Evolutionary conservation across 176 grass and related monocot genomes (phyloP), one percentile per base, ranked within the genome.

Genomic region (Eremochloa ophiuroides): DNA sequence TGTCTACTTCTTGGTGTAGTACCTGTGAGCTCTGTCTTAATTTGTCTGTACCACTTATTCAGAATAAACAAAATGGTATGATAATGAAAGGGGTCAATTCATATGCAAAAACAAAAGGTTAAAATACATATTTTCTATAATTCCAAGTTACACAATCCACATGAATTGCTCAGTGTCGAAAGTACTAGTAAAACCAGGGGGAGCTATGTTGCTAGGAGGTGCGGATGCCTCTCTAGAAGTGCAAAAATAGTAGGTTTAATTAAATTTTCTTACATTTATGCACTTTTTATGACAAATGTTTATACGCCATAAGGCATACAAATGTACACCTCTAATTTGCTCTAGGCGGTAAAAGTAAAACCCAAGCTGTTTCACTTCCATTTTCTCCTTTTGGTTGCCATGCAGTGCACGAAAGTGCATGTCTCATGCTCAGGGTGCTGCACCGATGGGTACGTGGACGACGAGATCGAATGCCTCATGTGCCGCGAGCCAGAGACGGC

Each of bases 391-490:
- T 43, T 46, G 41, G 25, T 30, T 56, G 50, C 18, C 39, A 64
- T 47, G 75, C 75, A 78, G 75, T 78, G 75, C 60, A 46, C 39
- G 6, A 64, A 30, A 47, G 75, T 39, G 17, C 75, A 78, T 27
- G 31, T 78, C 75, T 78, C 75, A 4, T 78, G 75, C 7, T 47
- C 75, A 22, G 17, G 4, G 26, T 78, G 75, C 40, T 64, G 59
- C 75, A 64, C 75, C 5, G 59, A 41, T 3, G 23, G 2, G 23
- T 16, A 10, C 0, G 0, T 31, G 27, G 39, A 44, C 58, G 67
- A 70, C 7, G 67, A 70, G 39, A 2, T 20, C 39, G 75, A 77
- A 39, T 78, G 75, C 59, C 39, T 64, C 26, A 78, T 78, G 75
- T 78, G 75, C 60, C 75, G 59, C 1, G 59, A 64, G 75, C 75